Conservation (phyloP, 2,329 filamentous ascomycete species). For the Chaetomium sp. region DNA sequence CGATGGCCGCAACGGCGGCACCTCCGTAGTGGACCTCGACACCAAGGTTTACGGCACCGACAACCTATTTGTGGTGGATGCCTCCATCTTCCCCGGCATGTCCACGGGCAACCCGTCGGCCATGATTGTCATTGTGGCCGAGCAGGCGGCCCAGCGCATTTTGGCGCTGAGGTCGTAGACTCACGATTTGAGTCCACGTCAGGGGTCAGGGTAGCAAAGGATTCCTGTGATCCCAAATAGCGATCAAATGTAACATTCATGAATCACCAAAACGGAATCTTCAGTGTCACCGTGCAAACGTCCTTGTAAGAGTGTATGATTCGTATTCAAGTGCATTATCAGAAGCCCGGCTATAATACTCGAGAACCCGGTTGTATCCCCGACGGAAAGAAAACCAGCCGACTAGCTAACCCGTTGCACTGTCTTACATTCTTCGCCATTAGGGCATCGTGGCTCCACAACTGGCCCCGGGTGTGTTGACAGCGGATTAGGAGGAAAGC, state of each 20-base stretch:
- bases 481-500: not conserved
- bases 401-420: not conserved
- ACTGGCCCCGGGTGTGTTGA: not conserved
- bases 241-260: not conserved
- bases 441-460: not conserved
- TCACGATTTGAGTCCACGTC: not conserved
- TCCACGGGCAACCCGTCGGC: conserved; percentile 69
- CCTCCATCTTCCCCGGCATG: conserved; percentile 69
- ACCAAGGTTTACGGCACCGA: conserved; percentile 68
- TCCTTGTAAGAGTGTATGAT: conserved; percentile 25
- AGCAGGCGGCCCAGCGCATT: conserved; percentile 59
- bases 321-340: conserved; percentile 21
- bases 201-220: not conserved
- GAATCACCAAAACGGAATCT: not conserved
- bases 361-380: conserved; percentile 24
- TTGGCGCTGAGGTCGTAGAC: conserved; percentile 42
- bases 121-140: conserved; percentile 64
- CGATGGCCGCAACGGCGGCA: conserved; percentile 55
- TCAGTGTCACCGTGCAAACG: conserved; percentile 18
- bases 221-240: not conserved
- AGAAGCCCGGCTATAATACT: not conserved
- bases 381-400: conserved; percentile 14
- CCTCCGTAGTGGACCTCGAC: conserved; percentile 63
- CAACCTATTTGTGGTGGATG: conserved; percentile 70
- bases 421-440: not conserved